A percentile compares a stretch with the other conserved stretches of the same genome.
Conservation (phyloP, 371 early-diverging fungal genomes). For the Zychaea mexicana region DNA sequence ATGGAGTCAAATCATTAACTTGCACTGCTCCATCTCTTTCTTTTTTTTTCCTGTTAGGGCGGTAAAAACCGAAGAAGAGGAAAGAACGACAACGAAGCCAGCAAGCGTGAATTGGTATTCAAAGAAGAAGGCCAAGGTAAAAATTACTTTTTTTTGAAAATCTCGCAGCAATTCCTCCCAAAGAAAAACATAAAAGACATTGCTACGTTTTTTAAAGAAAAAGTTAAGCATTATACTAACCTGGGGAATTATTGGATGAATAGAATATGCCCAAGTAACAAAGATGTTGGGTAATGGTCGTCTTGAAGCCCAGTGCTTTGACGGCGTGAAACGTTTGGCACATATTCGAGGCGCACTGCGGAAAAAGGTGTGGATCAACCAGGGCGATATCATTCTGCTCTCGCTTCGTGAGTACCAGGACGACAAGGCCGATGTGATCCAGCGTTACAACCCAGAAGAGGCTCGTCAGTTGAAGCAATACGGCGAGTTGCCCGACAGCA, state of each 20-base stretch:
- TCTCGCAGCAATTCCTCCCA: too few relatives aligned
- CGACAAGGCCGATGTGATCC: conserved; percentile 96
- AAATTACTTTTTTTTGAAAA: too few relatives aligned
- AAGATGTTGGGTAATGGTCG: conserved; percentile 98
- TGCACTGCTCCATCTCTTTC: neutral
- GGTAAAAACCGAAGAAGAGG: conserved; percentile 97
- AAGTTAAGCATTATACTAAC: too few relatives aligned
- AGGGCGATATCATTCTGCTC: conserved; percentile 95
- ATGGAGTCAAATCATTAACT: neutral
- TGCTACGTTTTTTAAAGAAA: too few relatives aligned
- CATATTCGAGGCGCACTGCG: conserved; percentile 98
- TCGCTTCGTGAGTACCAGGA: conserved; percentile 97
- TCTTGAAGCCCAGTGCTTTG: conserved; percentile 93
- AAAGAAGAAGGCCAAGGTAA: conserved; percentile 94
- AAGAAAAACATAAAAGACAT: too few relatives aligned
- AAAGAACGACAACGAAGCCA: conserved; percentile 95
- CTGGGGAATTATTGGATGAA: too few relatives aligned
- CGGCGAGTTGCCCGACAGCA: conserved; percentile 97
- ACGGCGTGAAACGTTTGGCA: conserved; percentile 91
- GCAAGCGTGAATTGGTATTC: conserved; percentile 94
- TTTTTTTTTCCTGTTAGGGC: conserved; percentile 65
- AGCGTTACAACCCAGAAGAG: conserved; percentile 98
- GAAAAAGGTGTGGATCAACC: conserved; percentile 92
- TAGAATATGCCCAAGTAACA: conserved; percentile 94
- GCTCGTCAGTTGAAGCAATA: conserved; percentile 94